Percentiles rank a stretch among this genome's conserved stretches.
phyloP scores from a whole-genome alignment of 164 flowering plant genomes.

The Nymphaea thermarum region DNA sequence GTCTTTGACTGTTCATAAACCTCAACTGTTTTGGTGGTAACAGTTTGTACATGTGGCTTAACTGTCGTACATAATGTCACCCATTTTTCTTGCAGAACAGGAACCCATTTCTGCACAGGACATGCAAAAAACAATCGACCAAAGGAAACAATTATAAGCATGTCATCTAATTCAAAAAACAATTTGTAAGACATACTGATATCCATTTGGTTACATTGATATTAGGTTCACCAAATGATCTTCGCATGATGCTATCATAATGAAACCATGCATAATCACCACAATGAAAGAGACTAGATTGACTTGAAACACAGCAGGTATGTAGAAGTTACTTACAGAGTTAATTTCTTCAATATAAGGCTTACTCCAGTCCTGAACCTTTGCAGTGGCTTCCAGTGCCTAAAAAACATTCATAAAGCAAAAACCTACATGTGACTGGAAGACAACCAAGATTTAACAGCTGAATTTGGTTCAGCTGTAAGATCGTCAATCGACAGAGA shows the following conservation, averaged over 20 bases:
- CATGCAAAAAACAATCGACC: neutral
- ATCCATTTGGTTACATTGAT: too few relatives aligned
- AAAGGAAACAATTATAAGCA: too few relatives aligned
- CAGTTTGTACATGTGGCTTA: slow-evolving; percentile 53
- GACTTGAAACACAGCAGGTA: neutral
- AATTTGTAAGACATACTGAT: too few relatives aligned
- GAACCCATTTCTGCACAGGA: slow-evolving; percentile 51
- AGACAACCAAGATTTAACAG: neutral
- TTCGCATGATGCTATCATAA: too few relatives aligned
- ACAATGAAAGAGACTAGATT: too few relatives aligned
- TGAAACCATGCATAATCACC: too few relatives aligned
- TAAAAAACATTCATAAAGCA: slow-evolving; percentile 15
- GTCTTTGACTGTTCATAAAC: slow-evolving; percentile 55
- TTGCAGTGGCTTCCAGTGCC: slow-evolving; percentile 56
- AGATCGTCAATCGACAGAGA: neutral
- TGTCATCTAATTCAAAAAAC: too few relatives aligned
- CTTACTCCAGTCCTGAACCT: slow-evolving; percentile 66
- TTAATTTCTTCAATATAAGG: slow-evolving; percentile 66
- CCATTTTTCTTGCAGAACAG: slow-evolving; percentile 62
- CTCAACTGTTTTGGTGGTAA: slow-evolving; percentile 40
- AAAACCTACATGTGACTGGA: neutral
- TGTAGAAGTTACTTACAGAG: slow-evolving; percentile 37
- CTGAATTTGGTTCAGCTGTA: neutral
- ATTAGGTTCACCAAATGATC: too few relatives aligned
- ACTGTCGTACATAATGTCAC: slow-evolving; percentile 24